These are phyloP conservation scores for Coniochaeta pulveracea DNA, from an alignment of 2,329 filamentous ascomycete species.

Conservation along the genomic window DNA sequence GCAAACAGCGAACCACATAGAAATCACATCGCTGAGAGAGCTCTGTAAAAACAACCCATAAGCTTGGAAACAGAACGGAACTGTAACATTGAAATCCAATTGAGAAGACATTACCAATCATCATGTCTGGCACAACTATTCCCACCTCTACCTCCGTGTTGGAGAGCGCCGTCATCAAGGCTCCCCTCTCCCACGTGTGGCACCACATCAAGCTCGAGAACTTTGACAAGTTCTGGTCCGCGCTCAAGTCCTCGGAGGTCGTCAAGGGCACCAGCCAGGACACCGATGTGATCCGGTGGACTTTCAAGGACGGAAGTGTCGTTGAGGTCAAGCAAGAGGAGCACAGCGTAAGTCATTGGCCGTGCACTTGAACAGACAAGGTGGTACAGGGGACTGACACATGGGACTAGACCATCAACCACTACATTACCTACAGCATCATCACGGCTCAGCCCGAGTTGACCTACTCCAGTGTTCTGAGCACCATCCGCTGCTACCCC, in stretches of 20 bases:
- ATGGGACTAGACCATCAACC: constrained; percentile 47
- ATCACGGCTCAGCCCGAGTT: constrained; percentile 56
- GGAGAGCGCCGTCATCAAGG: constrained; percentile 58
- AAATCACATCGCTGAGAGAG: too few relatives aligned
- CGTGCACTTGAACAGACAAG: neutral
- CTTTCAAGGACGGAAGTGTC: constrained; percentile 57
- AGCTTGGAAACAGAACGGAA: too few relatives aligned
- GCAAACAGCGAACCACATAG: too few relatives aligned
- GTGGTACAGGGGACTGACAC: constrained; percentile 1
- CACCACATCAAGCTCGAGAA: constrained; percentile 64
- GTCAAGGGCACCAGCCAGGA: constrained; percentile 53
- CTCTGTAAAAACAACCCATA: too few relatives aligned
- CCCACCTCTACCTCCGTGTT: constrained; percentile 56
- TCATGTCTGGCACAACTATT: constrained; percentile 26
- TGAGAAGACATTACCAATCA: constrained; percentile 9
- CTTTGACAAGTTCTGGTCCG: constrained; percentile 57
- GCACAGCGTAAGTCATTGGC: constrained; percentile 44
- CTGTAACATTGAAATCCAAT: too few relatives aligned
- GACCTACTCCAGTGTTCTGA: constrained; percentile 54
- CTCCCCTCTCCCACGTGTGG: constrained; percentile 56
- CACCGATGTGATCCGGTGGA: constrained; percentile 58
- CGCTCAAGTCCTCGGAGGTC: constrained; percentile 48
- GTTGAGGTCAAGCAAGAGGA: constrained; percentile 68
- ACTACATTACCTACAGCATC: constrained; percentile 65
- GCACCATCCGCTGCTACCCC: constrained; percentile 53